Evolutionary conservation across 1,284 basidiomycete species (phyloP), one percentile per base, ranked within the genome.

Genomic region (Apiotrichum gracile): DNA sequence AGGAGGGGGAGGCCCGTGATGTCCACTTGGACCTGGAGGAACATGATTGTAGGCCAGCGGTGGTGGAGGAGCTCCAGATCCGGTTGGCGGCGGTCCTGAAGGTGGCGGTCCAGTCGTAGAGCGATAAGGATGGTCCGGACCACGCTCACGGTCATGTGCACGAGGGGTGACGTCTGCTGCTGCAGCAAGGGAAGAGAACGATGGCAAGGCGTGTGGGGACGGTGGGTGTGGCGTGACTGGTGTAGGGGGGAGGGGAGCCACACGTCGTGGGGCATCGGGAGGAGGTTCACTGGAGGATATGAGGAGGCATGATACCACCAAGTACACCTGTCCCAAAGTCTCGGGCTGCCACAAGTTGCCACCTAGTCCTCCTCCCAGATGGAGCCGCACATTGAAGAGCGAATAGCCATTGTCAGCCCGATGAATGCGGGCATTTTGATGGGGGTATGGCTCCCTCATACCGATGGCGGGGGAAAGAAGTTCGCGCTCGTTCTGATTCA

Each of bases 381-480:
- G 71, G 8, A 73, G 45, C 19, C 71, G 59, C 4, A 71, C 61
- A 43, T 73, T 73, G 61, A 67, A 73, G 4, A 61, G 52, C 21
- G 50, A 54, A 46, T 58, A 72, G 4, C 47, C 43, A 19, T 54
- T 50, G 39, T 72, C 69, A 0, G 66, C 50, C 9, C 66, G 62
- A 21, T 67, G 51, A 2, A 73, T 56, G 14, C 64, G 56, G 4
- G 68, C 66, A 48, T 69, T 70, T 44, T 68, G 65, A 45, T 73
- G 66, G n/a, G 71, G 71, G 47, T 71, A 73, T 16, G 66, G 66
- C 42, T 72, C 67, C 19, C 58, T 47, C 70, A 72, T 72, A 7
- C 71, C 71, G 22, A 64, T 61, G 10, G 70, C 71, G 1, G 71
- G 71, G 0, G 66, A 67, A 13, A 66, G 33, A 6, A 73, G 58